Base-by-base conservation (phyloP, 352 stramenopile genomes). In the Pilasporangium apinafurcum region DNA sequence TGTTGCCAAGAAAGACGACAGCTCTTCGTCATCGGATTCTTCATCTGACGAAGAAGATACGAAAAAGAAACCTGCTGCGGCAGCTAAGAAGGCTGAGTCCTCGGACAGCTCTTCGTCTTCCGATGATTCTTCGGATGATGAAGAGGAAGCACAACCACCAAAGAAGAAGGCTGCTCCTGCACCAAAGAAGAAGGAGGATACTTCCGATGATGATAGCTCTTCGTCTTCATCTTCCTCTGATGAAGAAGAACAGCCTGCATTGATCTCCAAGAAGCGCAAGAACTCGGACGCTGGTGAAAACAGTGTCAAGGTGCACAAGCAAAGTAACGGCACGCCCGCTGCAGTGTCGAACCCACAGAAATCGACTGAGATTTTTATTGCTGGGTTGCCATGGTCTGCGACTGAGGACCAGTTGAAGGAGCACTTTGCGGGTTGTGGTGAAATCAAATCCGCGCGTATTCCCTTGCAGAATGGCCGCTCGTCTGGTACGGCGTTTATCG, bases 401-500 rank as follows among this genome's bases (percentile, higher is more conserved):
- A 95, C 86, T 0, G 92, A 99, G 54, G 86, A 98, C 0, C 86
- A 98, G 51, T 65, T 99, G 3, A 59, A 62, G 22, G 86, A 95
- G 28, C 97, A 98, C 62, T 99, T 99, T 62, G 60, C 72, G 13
- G 59, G 58, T 9, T 98, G 93, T 62, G 95, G 96, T 62, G 81
- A 90, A 34, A 77, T 96, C n/a, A 83, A 49, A 28, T 60, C 37
- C 27, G 59, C 92, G 16, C 79, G 95, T 48, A 70, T 98, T 22
- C 90, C 91, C 7, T 44, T 96, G 48, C 69, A 86, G 51, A 92
- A 96, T 62, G 95, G 95, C 43, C 77, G 89, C 10, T 80, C 78
- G 34, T 95, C 77, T 25, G 96, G 96, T 38, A 98, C 89, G n/a
- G 95, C 93, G n/a, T 97, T 97, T 49, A 73, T 99, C 26, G 79